Evolutionary conservation across 768 basidiomycete species (phyloP).

Genomic region (Mrakia gelida): DNA sequence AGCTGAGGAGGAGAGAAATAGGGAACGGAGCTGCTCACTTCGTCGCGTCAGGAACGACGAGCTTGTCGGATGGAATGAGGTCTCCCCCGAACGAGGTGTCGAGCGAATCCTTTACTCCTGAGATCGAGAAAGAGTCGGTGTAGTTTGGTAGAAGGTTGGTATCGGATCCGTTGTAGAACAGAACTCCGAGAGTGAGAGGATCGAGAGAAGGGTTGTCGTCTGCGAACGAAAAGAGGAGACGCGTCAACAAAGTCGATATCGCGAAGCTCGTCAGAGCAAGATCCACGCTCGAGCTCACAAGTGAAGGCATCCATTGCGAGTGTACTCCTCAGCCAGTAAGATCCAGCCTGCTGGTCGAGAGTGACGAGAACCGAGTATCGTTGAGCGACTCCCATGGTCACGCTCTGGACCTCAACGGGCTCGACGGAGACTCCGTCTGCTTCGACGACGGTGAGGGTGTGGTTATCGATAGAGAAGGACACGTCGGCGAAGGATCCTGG

Average conservation of each 20-base stretch:
- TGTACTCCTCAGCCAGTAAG: constrained; percentile 38
- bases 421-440: constrained; percentile 51
- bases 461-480: constrained; percentile 32
- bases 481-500: constrained; percentile 29
- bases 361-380: constrained; percentile 53
- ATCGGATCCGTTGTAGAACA: constrained; percentile 20
- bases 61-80: not conserved
- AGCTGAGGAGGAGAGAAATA: not conserved
- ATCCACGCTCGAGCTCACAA: no score
- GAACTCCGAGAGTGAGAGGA: not conserved
- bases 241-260: not conserved
- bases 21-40: not conserved
- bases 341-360: constrained; percentile 47
- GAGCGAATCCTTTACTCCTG: constrained; percentile 6
- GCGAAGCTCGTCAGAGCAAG: no score
- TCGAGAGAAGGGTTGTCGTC: constrained; percentile 13
- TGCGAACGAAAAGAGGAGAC: not conserved
- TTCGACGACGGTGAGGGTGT: constrained; percentile 50
- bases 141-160: not conserved
- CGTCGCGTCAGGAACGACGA: not conserved
- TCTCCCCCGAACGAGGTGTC: constrained; percentile 19
- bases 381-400: constrained; percentile 52
- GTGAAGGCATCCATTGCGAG: not conserved
- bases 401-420: constrained; percentile 47
- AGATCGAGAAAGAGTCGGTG: not conserved